phyloP scores from a whole-genome alignment of 139 green algal species.

The Bryopsis sp. region DNA sequence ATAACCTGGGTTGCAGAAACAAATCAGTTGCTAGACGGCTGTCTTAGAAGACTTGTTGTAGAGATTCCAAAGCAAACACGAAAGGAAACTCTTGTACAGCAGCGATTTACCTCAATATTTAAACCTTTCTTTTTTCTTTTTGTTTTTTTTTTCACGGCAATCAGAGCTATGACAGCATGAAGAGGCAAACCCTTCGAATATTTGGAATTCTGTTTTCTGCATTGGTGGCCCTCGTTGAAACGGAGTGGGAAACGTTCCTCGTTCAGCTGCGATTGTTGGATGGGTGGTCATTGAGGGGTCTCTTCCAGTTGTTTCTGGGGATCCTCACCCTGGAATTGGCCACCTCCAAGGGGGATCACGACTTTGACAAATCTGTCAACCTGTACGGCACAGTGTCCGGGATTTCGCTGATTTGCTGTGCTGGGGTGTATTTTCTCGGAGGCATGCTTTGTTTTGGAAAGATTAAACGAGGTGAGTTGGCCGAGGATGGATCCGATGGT shows the following conservation, averaged over 20 bases:
- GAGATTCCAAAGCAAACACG: too few relatives aligned
- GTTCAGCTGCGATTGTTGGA: slow-evolving; percentile 8
- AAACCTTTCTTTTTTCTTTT: too few relatives aligned
- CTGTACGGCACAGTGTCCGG: slow-evolving; percentile 15
- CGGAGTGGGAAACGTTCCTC: slow-evolving; percentile 17
- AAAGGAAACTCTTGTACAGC: too few relatives aligned
- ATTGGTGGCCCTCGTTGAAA: slow-evolving; percentile 8
- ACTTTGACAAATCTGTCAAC: slow-evolving; percentile 10
- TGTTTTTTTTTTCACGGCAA: too few relatives aligned
- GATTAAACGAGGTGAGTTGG: slow-evolving; percentile 4
- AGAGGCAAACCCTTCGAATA: not conserved
- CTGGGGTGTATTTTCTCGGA: slow-evolving; percentile 5
- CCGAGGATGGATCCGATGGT: too few relatives aligned
- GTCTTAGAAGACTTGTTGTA: too few relatives aligned
- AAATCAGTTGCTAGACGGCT: not conserved
- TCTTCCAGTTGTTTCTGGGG: slow-evolving; percentile 14
- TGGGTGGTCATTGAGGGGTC: not conserved
- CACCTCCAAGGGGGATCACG: not conserved
- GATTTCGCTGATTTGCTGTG: slow-evolving; percentile 2
- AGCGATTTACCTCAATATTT: too few relatives aligned
- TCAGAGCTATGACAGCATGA: not conserved
- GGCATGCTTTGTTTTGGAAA: slow-evolving; percentile 9
- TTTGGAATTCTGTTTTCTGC: slow-evolving; percentile 7
- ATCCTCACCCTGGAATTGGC: slow-evolving; percentile 6
- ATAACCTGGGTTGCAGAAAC: not conserved